Base-by-base conservation (phyloP, 1,139 yeast species). In the Maudiozyma humilis region DNA sequence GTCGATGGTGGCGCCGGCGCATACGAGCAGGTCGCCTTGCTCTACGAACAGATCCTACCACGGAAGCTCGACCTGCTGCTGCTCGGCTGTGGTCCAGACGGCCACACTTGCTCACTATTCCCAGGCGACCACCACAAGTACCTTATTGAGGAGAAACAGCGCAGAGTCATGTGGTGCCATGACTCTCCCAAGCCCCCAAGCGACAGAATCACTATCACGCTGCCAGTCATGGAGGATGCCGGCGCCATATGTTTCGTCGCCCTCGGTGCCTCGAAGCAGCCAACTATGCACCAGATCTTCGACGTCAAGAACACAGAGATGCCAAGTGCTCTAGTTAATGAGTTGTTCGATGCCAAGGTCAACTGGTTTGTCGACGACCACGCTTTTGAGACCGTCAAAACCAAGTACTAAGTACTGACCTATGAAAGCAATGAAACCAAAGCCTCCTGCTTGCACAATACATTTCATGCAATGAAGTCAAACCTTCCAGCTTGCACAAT, bases 71-170 rank as follows among this genome's bases (percentile, higher is more conserved):
- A 93, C 64, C 69, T 91, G 52, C 71, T 93, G 49, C 70, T 93
- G 52, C 73, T 93, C 49, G 98, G 99, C 18, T 87, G 96, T 69
- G 98, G 98, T 1, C 98, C 98, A 10, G 99, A 93, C 64, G 99
- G 99, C 29, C 99, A 93, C 64, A 87, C 93, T 49, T 95, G 96
- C 53, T 87, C 96, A 16, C 71, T 93, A 47, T 93, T 93, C 73
- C 72, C 71, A 6, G 68, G 63, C 18, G 54, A 48, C 17, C 76
- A 78, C 54, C 95, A 87, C 62, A 83, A 81, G 53, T 79, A 86
- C 48, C 72, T 93, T 53, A 43, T 62, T 14, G 52, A 59, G 50
- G 96, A 88, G 63, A 75, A 79, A 52, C 71, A 78, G 54, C 89
- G 94, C 2, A 84, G 93, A 84, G 89, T 93, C 54, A 82, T 88